Conservation (phyloP, 352 stramenopile genomes). For the Phytophthora multivora region DNA sequence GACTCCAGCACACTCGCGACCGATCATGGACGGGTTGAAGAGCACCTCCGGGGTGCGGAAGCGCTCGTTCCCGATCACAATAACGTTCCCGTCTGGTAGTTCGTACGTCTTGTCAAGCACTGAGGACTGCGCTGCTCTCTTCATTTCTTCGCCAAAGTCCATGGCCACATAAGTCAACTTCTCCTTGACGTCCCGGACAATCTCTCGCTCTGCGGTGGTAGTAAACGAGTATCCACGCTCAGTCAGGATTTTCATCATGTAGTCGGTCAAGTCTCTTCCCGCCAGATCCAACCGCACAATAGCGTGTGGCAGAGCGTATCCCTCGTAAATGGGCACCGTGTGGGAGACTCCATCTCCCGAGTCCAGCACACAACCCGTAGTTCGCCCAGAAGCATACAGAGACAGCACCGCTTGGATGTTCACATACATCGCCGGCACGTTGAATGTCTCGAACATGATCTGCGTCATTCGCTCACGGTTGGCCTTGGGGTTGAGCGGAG, state of each 20-base stretch:
- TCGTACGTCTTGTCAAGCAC: conserved; percentile 96
- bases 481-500: conserved; percentile 93
- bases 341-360: conserved; percentile 94
- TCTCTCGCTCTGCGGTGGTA: conserved; percentile 94
- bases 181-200: conserved; percentile 97
- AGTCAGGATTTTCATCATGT: conserved; percentile 97
- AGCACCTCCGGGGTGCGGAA: conserved; percentile 96
- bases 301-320: conserved; percentile 93
- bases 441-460: conserved; percentile 98
- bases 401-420: conserved; percentile 94
- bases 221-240: conserved; percentile 95
- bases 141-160: conserved; percentile 94
- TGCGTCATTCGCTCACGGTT: conserved; percentile 94
- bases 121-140: conserved; percentile 76
- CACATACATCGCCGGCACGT: conserved; percentile 93
- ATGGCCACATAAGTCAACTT: conserved; percentile 95
- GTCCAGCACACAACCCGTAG: conserved; percentile 96
- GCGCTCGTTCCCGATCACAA: conserved; percentile 96
- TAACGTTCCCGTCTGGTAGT: conserved; percentile 97
- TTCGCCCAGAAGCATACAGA: conserved; percentile 95
- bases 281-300: conserved; percentile 94
- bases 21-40: conserved; percentile 95
- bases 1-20: conserved; percentile 80
- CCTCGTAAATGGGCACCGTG: conserved; percentile 97
- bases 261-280: conserved; percentile 94